Evolutionary conservation across 805 yeast genomes (phyloP), one percentile per base, ranked within the genome.

Genomic region (Ogataea parapolymorpha): DNA sequence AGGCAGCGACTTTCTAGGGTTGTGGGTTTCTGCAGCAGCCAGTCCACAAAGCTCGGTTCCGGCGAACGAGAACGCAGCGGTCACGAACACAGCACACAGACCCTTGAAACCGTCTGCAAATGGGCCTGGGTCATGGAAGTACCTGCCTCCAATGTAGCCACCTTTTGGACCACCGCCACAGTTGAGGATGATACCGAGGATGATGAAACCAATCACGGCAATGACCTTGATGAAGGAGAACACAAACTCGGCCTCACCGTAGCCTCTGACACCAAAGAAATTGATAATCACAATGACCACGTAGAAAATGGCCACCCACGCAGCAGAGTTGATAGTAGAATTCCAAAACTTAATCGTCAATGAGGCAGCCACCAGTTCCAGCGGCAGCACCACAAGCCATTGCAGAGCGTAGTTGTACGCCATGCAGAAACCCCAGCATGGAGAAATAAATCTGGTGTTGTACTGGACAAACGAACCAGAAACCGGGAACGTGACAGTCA

Each of bases 1-100:
- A 37, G 85, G 85, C 40, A 81, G 72, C 7, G 82, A 65, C 57
- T 70, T 76, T 63, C 79, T 74, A 37, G 79, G 79, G 60, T 79
- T 78, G 28, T 67, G 68, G 41, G 82, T 77, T 63, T 81, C 87
- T 37, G 83, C 82, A 39, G 83, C 81, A 35, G 82, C 80, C 44
- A 81, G 67, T 46, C 82, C 85, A 55, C 73, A 71, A 46, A 80
- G 65, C 61, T 81, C 87, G 23, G 81, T 76, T 55, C 87, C 85
- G 45, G 81, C 80, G 49, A 78, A 79, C 0, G 85, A 74, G 65
- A 80, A 71, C 50, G 77, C 74, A 43, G 82, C 80, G 26, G 82
- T 77, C 26, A 78, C 79, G 46, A 80, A 73, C 22, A 78, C 79
- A 12, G 78, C 72, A 64, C 85, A 79, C 43, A 80, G 72, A 62